phyloP scores from a whole-genome alignment of 305 asterid genomes.

The Fraxinus sp. region DNA sequence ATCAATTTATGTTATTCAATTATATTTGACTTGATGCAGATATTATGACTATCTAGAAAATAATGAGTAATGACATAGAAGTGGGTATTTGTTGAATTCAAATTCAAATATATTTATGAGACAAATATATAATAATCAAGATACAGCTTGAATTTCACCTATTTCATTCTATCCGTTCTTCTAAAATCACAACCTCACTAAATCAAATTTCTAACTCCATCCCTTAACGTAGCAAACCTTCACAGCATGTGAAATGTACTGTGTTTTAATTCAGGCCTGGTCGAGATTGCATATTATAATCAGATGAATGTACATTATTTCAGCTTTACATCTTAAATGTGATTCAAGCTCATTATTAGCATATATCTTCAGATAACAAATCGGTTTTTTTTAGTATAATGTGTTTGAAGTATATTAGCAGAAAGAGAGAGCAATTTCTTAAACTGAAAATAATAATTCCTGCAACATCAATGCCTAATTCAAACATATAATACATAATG shows the following conservation, averaged over 20 bases:
- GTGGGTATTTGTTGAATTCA: background rate
- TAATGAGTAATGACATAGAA: background rate
- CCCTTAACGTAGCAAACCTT: background rate
- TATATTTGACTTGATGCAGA: background rate
- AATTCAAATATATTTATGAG: background rate
- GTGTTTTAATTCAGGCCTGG: background rate
- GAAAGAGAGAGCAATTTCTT: background rate
- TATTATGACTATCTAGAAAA: background rate
- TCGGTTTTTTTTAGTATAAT: background rate
- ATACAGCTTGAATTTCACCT: background rate
- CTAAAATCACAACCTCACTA: background rate
- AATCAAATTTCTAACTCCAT: background rate
- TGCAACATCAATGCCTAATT: background rate
- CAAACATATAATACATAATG: background rate
- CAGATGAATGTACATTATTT: background rate
- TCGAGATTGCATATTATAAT: background rate
- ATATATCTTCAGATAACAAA: background rate
- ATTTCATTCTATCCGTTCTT: background rate
- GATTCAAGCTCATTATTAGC: background rate
- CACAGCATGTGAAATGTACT: background rate
- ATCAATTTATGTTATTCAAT: background rate
- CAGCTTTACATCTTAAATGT: background rate
- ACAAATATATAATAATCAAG: background rate
- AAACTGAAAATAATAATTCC: background rate
- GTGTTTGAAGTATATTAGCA: background rate